Conservation (phyloP, 352 stramenopile genomes). For the Phytophthora palmivora region DNA sequence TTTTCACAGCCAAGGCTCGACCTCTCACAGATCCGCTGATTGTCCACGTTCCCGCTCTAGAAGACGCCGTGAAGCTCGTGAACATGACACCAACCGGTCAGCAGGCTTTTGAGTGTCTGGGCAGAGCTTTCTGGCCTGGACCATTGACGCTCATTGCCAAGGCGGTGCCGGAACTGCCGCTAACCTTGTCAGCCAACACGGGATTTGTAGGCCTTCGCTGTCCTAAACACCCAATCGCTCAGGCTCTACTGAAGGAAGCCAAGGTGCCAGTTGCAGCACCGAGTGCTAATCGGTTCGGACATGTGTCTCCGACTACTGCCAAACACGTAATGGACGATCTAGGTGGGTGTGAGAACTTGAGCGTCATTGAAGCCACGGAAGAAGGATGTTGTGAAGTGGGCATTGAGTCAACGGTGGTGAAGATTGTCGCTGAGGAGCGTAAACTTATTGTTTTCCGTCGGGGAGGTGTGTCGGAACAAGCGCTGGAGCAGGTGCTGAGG, state of each 20-base stretch:
- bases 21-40: constrained; percentile 98
- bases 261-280: constrained; percentile 96
- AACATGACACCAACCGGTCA: constrained; percentile 72
- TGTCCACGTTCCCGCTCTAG: constrained; percentile 94
- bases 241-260: constrained; percentile 88
- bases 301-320: constrained; percentile 97
- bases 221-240: constrained; percentile 93
- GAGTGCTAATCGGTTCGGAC: constrained; percentile 98
- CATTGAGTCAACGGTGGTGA: constrained; percentile 95
- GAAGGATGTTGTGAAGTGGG: constrained; percentile 84
- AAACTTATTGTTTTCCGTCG: constrained; percentile 90
- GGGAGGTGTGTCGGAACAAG: constrained; percentile 83
- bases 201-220: constrained; percentile 97
- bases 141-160: constrained; percentile 97
- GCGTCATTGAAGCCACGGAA: constrained; percentile 75
- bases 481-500: constrained; percentile 65
- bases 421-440: constrained; percentile 83
- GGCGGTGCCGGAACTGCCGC: constrained; percentile 86
- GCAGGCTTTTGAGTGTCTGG: constrained; percentile 86
- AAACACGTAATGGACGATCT: constrained; percentile 98
- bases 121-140: constrained; percentile 95
- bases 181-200: constrained; percentile 92
- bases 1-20: constrained; percentile 96
- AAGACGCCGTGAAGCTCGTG: constrained; percentile 91
- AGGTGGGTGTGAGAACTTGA: constrained; percentile 88